Conservation (phyloP, 202 grass and related monocot species). For the Zizania palustris region DNA sequence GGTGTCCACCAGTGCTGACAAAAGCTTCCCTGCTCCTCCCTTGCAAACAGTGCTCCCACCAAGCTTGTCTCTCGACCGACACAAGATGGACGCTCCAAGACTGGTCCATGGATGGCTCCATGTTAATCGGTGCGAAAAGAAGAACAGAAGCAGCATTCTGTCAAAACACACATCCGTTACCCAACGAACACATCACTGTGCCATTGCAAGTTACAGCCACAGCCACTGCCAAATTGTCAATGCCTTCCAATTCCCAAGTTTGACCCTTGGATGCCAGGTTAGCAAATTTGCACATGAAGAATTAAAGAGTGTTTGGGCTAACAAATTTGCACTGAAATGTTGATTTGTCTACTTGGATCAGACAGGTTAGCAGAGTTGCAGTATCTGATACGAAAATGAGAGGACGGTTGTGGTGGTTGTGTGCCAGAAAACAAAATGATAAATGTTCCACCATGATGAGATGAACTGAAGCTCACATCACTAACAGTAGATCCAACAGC, state of each 20-base stretch:
- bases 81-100: not conserved
- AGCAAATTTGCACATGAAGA: too few relatives aligned
- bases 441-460: slow-evolving; percentile 21
- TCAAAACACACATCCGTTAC: not conserved
- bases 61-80: slow-evolving; percentile 34
- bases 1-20: not conserved
- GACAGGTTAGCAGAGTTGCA: not conserved
- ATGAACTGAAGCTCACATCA: not conserved
- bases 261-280: too few relatives aligned
- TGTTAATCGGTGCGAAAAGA: not conserved
- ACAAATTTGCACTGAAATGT: not conserved
- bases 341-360: not conserved
- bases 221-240: not conserved
- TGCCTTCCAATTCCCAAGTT: not conserved
- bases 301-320: not conserved
- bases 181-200: not conserved
- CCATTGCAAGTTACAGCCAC: not conserved
- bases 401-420: not conserved
- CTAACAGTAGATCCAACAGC: slow-evolving; percentile 25
- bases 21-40: slow-evolving; percentile 11
- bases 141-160: not conserved
- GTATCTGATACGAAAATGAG: slow-evolving; percentile 8
- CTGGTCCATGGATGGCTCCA: not conserved
- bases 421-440: slow-evolving; percentile 19
- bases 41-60: slow-evolving; percentile 22